Evolutionary conservation across 768 basidiomycete species (phyloP).

Genomic region (Albatrellus ellisii): DNA sequence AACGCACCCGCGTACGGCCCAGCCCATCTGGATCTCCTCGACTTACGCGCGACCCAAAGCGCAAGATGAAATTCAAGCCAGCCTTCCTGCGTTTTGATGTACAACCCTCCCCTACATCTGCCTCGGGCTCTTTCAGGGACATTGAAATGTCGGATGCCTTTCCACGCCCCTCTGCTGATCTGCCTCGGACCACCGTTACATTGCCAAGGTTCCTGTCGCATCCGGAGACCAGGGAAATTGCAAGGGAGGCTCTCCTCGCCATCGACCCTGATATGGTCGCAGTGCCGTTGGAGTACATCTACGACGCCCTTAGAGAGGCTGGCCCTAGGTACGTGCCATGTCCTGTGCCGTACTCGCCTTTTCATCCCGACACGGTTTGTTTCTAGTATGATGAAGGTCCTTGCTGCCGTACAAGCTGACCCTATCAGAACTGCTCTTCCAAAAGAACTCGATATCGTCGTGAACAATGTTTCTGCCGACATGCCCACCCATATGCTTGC

Average conservation of each 20-base stretch:
- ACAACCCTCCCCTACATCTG: neutral
- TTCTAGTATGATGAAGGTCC: slow-evolving; percentile 11
- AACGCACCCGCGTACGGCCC: neutral
- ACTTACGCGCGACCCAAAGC: neutral
- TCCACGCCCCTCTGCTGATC: neutral
- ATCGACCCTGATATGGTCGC: neutral
- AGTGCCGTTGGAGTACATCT: neutral
- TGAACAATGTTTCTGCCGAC: neutral
- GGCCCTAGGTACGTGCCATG: slow-evolving; percentile 1
- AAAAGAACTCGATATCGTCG: slow-evolving; percentile 4
- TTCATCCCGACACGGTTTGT: neutral
- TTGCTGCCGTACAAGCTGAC: slow-evolving; percentile 7
- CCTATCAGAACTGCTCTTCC: slow-evolving; percentile 7
- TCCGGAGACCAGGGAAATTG: neutral
- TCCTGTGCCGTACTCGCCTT: neutral
- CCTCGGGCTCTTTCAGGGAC: neutral
- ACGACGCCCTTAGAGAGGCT: neutral
- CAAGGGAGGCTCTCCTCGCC: neutral
- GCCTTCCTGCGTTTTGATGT: neutral
- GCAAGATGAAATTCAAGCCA: too few relatives aligned
- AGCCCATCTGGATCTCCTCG: neutral
- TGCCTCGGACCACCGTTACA: neutral
- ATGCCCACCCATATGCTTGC: slow-evolving; percentile 12
- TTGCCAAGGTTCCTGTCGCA: neutral
- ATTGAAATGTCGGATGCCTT: slow-evolving; percentile 1